These are phyloP conservation scores for Sarcocystis neurona DNA, from an alignment of 169 alveolate genomes.

Conservation along the genomic window DNA sequence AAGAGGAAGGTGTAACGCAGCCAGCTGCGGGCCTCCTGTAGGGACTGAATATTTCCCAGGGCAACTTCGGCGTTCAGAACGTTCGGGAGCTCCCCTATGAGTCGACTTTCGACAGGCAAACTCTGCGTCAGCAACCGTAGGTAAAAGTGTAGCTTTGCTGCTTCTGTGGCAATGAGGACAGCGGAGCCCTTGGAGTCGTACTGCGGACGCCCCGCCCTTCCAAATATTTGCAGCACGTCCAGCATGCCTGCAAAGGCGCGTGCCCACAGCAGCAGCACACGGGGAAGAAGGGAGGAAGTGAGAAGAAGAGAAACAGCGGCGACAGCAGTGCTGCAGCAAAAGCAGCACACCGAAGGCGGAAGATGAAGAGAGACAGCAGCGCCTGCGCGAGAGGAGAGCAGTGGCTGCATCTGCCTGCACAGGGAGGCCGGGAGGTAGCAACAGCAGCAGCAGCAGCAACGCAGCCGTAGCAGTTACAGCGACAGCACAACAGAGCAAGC, in stretches of 20 bases:
- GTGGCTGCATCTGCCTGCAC: no score
- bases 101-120: slow-evolving; percentile 93
- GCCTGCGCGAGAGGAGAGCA: neutral
- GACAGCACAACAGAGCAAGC: no score
- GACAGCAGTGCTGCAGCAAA: neutral
- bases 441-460: neutral
- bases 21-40: slow-evolving; percentile 96
- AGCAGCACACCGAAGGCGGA: neutral
- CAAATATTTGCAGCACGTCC: slow-evolving; percentile 98
- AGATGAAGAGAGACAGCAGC: neutral
- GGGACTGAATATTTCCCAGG: slow-evolving; percentile 83
- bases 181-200: slow-evolving; percentile 97
- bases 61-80: slow-evolving; percentile 97
- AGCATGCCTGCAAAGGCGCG: slow-evolving; percentile 53
- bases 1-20: slow-evolving; percentile 93
- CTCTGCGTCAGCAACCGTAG: neutral
- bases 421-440: no score
- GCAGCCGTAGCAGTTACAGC: no score
- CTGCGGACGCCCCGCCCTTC: slow-evolving; percentile 99
- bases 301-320: neutral
- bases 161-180: slow-evolving; percentile 11
- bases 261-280: neutral
- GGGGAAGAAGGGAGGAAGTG: neutral
- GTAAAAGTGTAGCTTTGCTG: neutral
- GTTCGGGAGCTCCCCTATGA: slow-evolving; percentile 91